Base-by-base conservation (phyloP, 2,329 filamentous ascomycete species). In the Aspergillus aculeatus region DNA sequence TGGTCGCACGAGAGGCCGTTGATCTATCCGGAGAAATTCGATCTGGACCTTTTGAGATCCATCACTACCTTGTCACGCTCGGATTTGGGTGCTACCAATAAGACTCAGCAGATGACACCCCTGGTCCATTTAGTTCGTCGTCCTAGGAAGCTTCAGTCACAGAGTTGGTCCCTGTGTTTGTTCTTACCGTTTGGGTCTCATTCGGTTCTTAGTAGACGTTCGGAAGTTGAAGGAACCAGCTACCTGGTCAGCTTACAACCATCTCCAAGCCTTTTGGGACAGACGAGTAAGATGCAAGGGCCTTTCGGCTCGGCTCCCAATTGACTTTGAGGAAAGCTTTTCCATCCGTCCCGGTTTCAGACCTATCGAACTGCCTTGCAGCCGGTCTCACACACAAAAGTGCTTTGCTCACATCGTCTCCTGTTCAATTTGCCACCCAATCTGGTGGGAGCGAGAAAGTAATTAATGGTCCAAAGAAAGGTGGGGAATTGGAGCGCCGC, bases 331-430 rank as follows among this genome's bases (percentile, higher is more conserved):
- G 50, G 56, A 50, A 54, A 56, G 38, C 49, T 19, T 38, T 23
- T 52, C 58, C 60, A 50, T 48, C 57, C 51, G 58, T 47, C 32
- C 58, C 53, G 55, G 60, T 64, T 62, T 66, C 62, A 64, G 32
- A 60, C 59, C 57, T 58, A 56, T 64, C 56, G 19, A 61, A 29
- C 44, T 62, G 58, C 66, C 63, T 68, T 66, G 64, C 66, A 66
- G 64, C 49, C 50, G 55, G 64, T 64, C 41, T 55, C 56, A 65
- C 47, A 16, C 32, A 53, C 50, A 56, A 24, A 32, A 53, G 23
- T 35, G 14, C 38, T 19, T 32, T 31, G 10, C 24, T 21, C 29
- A 19, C 48, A 59, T 59, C 49, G 50, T 21, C 16, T 47, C 19
- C 29, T 12, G 7, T 16, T 21, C 11, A 23, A 29, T 26, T 14